A percentile compares a stretch with the other conserved stretches of the same genome.
Conservation (phyloP, 2,329 filamentous ascomycete species). For the Cadophora sp. region DNA sequence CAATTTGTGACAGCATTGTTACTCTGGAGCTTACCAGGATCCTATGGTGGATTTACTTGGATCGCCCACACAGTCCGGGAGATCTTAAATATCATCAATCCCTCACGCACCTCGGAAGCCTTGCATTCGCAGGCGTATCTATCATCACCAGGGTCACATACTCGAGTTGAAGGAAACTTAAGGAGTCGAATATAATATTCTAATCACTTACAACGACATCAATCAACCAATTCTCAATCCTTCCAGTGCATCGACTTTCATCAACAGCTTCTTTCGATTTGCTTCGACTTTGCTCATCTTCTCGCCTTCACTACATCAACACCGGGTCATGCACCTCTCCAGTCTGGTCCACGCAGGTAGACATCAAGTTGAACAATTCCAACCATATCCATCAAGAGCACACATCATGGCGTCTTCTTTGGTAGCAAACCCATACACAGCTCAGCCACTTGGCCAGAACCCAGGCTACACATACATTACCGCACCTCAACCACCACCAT, state of each 20-base stretch:
- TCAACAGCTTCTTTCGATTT: background rate
- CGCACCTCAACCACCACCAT: conserved; percentile 70
- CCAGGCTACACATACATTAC: conserved; percentile 54
- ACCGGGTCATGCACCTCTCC: conserved; percentile 46
- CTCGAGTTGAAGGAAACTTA: conserved; percentile 45
- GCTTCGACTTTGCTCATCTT: background rate
- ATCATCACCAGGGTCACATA: conserved; percentile 36
- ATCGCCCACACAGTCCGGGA: conserved; percentile 56
- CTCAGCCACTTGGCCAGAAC: conserved; percentile 53
- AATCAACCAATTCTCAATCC: conserved; percentile 26
- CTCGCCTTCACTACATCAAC: background rate
- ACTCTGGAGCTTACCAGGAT: conserved; percentile 54
- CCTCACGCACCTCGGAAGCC: conserved; percentile 46
- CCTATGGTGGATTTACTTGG: conserved; percentile 57
- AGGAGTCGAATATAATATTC: conserved; percentile 36
- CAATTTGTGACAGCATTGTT: conserved; percentile 60
- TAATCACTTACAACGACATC: conserved; percentile 36
- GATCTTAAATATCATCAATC: conserved; percentile 57
- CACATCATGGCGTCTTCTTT: conserved; percentile 53
- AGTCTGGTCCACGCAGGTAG: conserved; percentile 44
- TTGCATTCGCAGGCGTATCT: conserved; percentile 43
- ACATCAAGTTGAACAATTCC: conserved; percentile 40
- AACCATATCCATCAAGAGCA: conserved; percentile 42
- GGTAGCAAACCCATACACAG: conserved; percentile 52
- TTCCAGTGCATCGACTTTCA: conserved; percentile 11